Base-by-base conservation (phyloP, 1,284 basidiomycete species). In the Violaceomyces palustris region DNA sequence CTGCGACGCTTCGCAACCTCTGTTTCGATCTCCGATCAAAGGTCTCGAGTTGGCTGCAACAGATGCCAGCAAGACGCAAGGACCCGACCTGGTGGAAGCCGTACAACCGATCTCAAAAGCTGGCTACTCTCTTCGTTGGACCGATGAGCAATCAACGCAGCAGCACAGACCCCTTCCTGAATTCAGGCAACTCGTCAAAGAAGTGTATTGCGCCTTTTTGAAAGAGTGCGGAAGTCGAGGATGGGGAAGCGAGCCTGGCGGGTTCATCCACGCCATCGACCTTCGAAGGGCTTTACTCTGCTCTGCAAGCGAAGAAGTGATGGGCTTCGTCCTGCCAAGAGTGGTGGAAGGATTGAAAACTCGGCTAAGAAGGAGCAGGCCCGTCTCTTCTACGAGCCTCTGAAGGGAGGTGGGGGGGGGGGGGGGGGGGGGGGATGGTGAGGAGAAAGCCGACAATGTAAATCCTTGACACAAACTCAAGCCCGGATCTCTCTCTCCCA, bases 1-100 rank as follows among this genome's bases (percentile, higher is more conserved):
- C 3, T 50, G 43, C 32, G 59, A 61, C n/a, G 59, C 54, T 4
- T 37, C 50, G 1, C 39, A 39, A 3, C 15, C 59, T 22, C 45
- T 61, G 17, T 61, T 61, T 19, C 41, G 53, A 9, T 32, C 29
- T 6, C 39, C 39, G 3, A 19, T 31, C 28, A 40, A 32, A 21
- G 39, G 39, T 4, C 30, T 40, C 29, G 29, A 30, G 14, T n/a
- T 17, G 26, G 9, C 26, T n/a, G 10, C 39, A 15, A 24, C 18
- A 15, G 7, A 18, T 7, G 27, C 10, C 18, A 21, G 17, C n/a
- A 3, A 17, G 4, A 15, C 26, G 18, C 17, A 27, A 12, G 28
- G 27, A 5, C 27, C 23, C 8, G 28, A 17, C n/a, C 8, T 17
- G 6, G 10, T 28, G 6, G 25, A 27, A 18, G 27, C 14, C 27